Conservation (phyloP, 73 alveolate species). For the Paramecium sonneborni region DNA sequence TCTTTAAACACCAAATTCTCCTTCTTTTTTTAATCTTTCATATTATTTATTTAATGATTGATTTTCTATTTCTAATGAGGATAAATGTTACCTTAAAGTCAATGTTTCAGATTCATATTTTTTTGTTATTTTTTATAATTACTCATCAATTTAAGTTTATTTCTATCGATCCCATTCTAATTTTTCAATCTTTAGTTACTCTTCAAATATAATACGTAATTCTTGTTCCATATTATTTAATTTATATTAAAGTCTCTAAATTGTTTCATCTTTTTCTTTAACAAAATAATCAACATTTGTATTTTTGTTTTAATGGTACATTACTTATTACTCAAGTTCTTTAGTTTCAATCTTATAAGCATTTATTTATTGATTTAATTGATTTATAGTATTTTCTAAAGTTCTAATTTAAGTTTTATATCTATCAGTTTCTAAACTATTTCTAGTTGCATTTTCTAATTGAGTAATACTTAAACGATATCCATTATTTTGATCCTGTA, state of each 20-base stretch:
- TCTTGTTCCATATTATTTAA: constrained; percentile 36
- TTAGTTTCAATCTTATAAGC: background rate
- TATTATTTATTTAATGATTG: background rate
- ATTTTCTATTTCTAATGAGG: constrained; percentile 21
- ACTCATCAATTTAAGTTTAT: background rate
- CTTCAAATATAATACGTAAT: constrained; percentile 4
- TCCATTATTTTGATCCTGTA: background rate
- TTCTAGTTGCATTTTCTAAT: background rate
- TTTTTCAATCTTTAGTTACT: constrained; percentile 19
- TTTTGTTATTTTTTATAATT: background rate
- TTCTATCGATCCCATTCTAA: constrained; percentile 35
- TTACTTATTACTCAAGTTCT: background rate
- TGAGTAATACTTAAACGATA: background rate
- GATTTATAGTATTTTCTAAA: background rate
- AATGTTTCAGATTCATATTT: background rate
- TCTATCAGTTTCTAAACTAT: background rate
- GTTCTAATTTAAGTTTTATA: background rate
- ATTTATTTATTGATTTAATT: background rate
- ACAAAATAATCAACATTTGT: background rate
- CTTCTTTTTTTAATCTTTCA: constrained; percentile 30
- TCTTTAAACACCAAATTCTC: background rate
- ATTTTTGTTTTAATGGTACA: background rate
- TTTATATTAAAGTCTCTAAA: background rate
- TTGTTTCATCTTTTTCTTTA: background rate
- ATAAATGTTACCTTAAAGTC: background rate